Evolutionary conservation across 495 filamentous ascomycete genomes (phyloP).

Genomic region (Penicillium lagena): DNA sequence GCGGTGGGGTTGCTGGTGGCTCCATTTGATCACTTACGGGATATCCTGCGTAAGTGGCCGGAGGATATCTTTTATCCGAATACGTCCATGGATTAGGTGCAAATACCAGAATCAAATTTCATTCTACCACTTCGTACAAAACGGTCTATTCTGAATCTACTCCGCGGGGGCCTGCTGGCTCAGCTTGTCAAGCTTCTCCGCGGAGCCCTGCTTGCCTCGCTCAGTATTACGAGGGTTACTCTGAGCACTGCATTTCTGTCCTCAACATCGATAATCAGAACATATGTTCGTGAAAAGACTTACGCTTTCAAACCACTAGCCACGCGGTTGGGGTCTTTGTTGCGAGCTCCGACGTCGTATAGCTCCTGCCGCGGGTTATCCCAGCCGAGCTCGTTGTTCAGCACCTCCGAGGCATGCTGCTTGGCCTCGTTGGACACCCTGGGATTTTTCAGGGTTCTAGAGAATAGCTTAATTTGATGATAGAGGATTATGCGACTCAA

Average conservation of each 20-base stretch:
- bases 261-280: not conserved
- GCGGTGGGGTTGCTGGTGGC: conserved; percentile 21
- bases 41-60: conserved; percentile 29
- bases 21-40: conserved; percentile 25
- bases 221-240: conserved; percentile 34
- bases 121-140: not conserved
- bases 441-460: conserved; percentile 35
- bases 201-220: conserved; percentile 30
- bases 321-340: conserved; percentile 6
- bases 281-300: not conserved
- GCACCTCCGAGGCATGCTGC: conserved; percentile 30
- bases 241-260: conserved; percentile 17
- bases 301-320: conserved; percentile 14
- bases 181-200: conserved; percentile 28
- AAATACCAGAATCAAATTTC: not conserved
- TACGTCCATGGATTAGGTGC: conserved; percentile 1
- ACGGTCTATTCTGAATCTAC: not conserved
- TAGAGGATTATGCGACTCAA: not conserved
- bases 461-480: not conserved
- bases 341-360: conserved; percentile 4
- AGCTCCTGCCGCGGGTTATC: conserved; percentile 10
- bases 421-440: conserved; percentile 36
- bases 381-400: conserved; percentile 21
- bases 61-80: conserved; percentile 2
- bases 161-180: not conserved